These are phyloP conservation scores for Serendipita sp. DNA, from an alignment of 768 basidiomycete species.

Conservation along the genomic window DNA sequence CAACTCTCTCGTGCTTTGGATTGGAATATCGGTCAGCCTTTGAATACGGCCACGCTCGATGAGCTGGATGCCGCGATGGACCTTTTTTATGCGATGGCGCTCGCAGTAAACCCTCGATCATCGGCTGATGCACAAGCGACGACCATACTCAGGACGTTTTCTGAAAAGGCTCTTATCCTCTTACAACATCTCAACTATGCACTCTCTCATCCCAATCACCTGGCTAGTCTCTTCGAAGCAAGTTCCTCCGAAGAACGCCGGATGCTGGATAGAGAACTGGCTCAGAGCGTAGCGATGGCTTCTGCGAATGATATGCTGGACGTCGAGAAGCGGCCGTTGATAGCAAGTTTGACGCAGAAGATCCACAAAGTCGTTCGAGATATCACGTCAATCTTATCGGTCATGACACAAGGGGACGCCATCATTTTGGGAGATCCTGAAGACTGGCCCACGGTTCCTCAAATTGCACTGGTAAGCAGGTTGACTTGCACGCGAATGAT, in stretches of 20 bases:
- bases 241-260: conserved; percentile 59
- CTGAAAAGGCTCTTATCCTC: conserved; percentile 49
- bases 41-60: conserved; percentile 63
- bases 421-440: conserved; percentile 42
- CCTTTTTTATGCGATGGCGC: conserved; percentile 61
- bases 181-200: conserved; percentile 84
- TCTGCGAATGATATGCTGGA: conserved; percentile 36
- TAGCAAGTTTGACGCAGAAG: conserved; percentile 54
- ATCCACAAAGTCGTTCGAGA: conserved; percentile 57
- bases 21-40: conserved; percentile 66
- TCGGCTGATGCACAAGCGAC: conserved; percentile 36
- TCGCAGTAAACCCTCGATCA: conserved; percentile 32
- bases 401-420: conserved; percentile 51
- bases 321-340: conserved; percentile 51
- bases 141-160: conserved; percentile 54
- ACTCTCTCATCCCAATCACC: conserved; percentile 78
- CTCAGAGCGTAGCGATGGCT: conserved; percentile 19
- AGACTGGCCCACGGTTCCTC: conserved; percentile 58
- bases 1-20: conserved; percentile 63
- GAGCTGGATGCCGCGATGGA: conserved; percentile 71
- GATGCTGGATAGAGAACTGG: conserved; percentile 46
- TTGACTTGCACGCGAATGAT: neutral
- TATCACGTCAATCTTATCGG: conserved; percentile 51
- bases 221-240: conserved; percentile 68
- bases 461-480: conserved; percentile 53